Evolutionary conservation across 2,329 filamentous ascomycete species (phyloP).

Genomic region (Polytolypa hystricis): DNA sequence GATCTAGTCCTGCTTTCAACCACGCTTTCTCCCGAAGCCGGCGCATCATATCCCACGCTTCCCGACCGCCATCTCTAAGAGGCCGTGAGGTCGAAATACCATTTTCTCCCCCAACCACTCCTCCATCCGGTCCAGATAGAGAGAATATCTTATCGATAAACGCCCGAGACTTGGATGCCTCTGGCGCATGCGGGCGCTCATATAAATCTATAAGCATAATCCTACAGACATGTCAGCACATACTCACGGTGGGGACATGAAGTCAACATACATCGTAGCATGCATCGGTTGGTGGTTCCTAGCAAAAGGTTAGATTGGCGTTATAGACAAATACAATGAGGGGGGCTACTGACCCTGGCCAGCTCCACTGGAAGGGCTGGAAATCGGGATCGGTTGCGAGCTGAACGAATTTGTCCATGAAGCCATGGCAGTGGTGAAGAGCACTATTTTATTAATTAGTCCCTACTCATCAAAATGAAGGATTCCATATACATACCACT

Average conservation of each 20-base stretch:
- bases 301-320: constrained; percentile 9
- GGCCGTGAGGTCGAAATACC: constrained; percentile 33
- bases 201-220: constrained; percentile 41
- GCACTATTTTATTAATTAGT: constrained; percentile 27
- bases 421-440: constrained; percentile 36
- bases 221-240: constrained; percentile 16
- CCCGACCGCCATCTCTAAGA: constrained; percentile 36
- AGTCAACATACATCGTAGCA: constrained; percentile 26
- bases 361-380: constrained; percentile 39
- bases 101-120: constrained; percentile 36
- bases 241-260: not conserved
- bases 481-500: constrained; percentile 23
- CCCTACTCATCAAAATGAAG: no score
- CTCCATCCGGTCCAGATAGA: constrained; percentile 34
- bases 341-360: constrained; percentile 28
- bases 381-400: constrained; percentile 37
- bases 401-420: constrained; percentile 40
- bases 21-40: constrained; percentile 37
- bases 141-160: constrained; percentile 38
- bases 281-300: constrained; percentile 35
- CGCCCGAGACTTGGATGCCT: constrained; percentile 34
- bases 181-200: constrained; percentile 34
- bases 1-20: constrained; percentile 38
- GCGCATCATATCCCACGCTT: constrained; percentile 40
- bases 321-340: not conserved